These are phyloP conservation scores for Tephrocybe rancida DNA, from an alignment of 768 basidiomycete genomes.

Conservation along the genomic window DNA sequence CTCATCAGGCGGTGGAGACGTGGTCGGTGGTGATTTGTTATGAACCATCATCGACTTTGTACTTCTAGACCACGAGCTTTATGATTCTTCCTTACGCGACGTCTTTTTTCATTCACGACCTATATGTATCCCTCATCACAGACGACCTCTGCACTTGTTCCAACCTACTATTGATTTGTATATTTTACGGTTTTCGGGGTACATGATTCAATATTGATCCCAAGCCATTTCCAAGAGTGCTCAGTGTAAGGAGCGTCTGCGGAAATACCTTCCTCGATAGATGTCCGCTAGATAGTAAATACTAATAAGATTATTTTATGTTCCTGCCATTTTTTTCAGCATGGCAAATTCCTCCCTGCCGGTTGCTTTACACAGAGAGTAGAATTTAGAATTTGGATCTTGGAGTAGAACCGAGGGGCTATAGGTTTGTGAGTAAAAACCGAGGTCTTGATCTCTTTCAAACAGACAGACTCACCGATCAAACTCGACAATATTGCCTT, in stretches of 20 bases:
- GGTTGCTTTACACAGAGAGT: slow-evolving; percentile 71
- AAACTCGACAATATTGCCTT: slow-evolving; percentile 79
- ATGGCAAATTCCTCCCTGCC: slow-evolving; percentile 71
- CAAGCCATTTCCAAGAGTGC: no score
- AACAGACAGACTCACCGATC: slow-evolving; percentile 45
- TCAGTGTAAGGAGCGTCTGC: no score
- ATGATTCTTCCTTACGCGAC: background rate
- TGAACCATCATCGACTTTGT: background rate
- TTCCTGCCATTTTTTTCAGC: slow-evolving; percentile 67
- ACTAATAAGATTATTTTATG: slow-evolving; percentile 17
- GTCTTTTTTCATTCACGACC: background rate
- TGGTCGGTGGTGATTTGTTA: slow-evolving; percentile 1
- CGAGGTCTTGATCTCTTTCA: background rate
- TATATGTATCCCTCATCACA: no score
- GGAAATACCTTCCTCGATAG: no score
- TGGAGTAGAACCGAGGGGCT: slow-evolving; percentile 59
- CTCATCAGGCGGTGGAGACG: slow-evolving; percentile 8
- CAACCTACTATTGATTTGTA: no score
- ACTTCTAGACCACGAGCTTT: background rate
- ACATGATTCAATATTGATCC: no score
- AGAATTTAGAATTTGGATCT: slow-evolving; percentile 61
- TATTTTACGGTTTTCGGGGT: no score
- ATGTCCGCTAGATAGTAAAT: no score
- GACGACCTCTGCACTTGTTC: no score
- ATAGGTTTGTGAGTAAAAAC: background rate